Evolutionary conservation across 164 flowering plant species (phyloP).

Genomic region (Aristolochia fimbriata): DNA sequence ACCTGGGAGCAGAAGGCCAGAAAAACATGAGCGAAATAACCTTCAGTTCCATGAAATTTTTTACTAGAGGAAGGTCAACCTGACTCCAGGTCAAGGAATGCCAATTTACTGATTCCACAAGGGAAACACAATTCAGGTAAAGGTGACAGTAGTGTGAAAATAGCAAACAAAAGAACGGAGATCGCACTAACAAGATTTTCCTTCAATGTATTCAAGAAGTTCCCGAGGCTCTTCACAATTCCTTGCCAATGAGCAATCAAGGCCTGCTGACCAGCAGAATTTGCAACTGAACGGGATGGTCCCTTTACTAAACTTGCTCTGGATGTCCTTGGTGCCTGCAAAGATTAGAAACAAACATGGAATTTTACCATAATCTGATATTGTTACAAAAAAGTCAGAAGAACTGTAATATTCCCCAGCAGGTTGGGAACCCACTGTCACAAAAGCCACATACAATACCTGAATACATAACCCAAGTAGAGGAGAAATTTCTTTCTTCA

Average conservation of each 20-base stretch:
- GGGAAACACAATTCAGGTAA: background rate
- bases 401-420: no score
- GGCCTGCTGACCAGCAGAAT: constrained; percentile 80
- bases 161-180: background rate
- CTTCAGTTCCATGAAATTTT: no score
- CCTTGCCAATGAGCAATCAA: constrained; percentile 99
- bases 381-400: no score
- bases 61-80: background rate
- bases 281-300: constrained; percentile 68
- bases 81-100: background rate
- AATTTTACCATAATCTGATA: no score
- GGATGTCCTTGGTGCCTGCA: constrained; percentile 97
- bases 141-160: background rate
- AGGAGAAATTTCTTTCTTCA: constrained; percentile 97
- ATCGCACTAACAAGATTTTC: constrained; percentile 61
- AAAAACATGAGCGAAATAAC: background rate
- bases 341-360: background rate
- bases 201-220: constrained; percentile 73
- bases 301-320: constrained; percentile 98
- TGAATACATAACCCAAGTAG: constrained; percentile 93
- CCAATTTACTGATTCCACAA: background rate
- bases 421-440: background rate
- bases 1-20: constrained; percentile 38
- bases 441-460: constrained; percentile 28
- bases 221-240: constrained; percentile 87